Evolutionary conservation across 805 yeast species (phyloP).

Genomic region (Spathaspora sp.): DNA sequence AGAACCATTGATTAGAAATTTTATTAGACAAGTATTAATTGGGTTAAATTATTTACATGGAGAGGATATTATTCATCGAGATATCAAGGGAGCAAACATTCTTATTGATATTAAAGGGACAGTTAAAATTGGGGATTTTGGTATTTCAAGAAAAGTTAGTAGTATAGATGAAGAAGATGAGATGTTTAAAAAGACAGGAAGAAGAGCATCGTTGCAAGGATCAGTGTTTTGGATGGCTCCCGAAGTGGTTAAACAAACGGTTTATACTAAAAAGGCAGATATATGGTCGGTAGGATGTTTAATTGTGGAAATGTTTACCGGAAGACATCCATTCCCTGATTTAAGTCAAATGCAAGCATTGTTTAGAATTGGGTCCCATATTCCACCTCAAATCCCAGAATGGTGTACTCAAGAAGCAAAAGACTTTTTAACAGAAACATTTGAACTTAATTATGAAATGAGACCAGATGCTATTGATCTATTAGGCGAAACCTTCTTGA

Average conservation of each 20-base stretch:
- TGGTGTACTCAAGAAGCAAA: conserved; percentile 66
- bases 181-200: conserved; percentile 27
- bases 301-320: conserved; percentile 92
- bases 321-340: conserved; percentile 93
- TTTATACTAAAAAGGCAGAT: conserved; percentile 89
- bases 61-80: conserved; percentile 76
- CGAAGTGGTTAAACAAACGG: conserved; percentile 91
- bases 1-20: conserved; percentile 69
- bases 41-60: conserved; percentile 75
- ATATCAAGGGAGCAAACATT: conserved; percentile 86
- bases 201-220: conserved; percentile 85
- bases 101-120: conserved; percentile 76
- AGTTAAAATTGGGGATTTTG: conserved; percentile 84
- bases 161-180: conserved; percentile 21
- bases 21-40: conserved; percentile 69
- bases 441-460: conserved; percentile 68
- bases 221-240: conserved; percentile 99
- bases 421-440: conserved; percentile 62
- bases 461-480: conserved; percentile 75
- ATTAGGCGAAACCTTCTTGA: conserved; percentile 60
- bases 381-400: conserved; percentile 75
- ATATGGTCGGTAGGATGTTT: conserved; percentile 97
- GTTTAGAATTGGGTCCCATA: conserved; percentile 85
- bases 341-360: conserved; percentile 96
- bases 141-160: conserved; percentile 55